Evolutionary conservation across 805 yeast species (phyloP), one percentile per base, ranked within the genome.

Genomic region (Saturnispora galanensis): DNA sequence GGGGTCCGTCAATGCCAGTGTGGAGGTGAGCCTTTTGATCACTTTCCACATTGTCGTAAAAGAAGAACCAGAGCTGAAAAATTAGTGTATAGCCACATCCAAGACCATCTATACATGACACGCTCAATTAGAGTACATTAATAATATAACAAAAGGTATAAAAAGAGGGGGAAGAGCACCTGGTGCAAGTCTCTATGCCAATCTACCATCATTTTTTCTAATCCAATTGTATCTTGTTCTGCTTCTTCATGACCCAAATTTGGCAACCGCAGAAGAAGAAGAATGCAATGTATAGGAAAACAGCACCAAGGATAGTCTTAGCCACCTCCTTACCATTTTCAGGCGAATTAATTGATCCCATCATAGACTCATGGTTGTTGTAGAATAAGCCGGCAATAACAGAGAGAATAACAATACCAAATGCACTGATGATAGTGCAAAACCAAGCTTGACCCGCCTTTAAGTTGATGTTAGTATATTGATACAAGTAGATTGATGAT

Each of bases 201-300:
- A 31, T 31, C 6, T 5, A 12, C 15, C n/a, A 31, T 31, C 15
- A 31, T 5, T 13, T 30, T 31, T 17, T 2, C 15, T 16, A 43
- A 34, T 35, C 66, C 38, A 80, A 57, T 44, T 74, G 80, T 52
- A 87, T 83, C 51, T 87, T 69, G 43, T 74, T 71, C 57, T 81
- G 81, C 60, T 80, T 79, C 53, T 70, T 75, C 58, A 79, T 69
- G 53, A 81, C 55, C 52, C 73, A 65, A 16, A 87, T 76, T 64
- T 90, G 97, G 53, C 78, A 79, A 4, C 97, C 97, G 64, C 97
- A 90, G 66, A 89, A 90, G 30, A 81, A 67, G 56, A 93, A 83
- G 72, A 88, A 87, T 30, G 69, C 72, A 46, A 79, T 64, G 62
- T 90, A 90, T 10, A 90, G 88, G 46, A 82, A 60, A 8, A 89